Conservation (phyloP, 2,329 filamentous ascomycete species). For the Cladosporium sp. region DNA sequence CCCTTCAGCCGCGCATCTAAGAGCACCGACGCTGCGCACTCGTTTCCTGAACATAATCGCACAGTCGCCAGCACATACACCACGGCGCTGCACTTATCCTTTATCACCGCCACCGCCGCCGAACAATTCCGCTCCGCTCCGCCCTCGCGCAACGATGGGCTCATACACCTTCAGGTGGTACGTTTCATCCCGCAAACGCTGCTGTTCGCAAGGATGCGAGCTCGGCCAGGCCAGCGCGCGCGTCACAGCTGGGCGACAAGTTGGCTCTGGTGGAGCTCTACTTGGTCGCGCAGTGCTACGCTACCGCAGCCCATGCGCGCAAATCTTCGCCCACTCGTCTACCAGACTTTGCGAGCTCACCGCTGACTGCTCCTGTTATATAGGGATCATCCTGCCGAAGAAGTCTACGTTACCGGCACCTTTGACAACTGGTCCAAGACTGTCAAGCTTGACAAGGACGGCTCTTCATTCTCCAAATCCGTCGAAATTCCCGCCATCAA, state of each 20-base stretch:
- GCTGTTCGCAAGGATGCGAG: not conserved
- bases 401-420: conserved; percentile 92
- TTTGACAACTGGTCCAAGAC: conserved; percentile 94
- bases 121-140: not conserved
- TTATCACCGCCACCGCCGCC: not conserved
- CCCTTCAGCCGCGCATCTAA: conserved; percentile 3
- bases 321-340: not conserved
- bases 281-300: conserved; percentile 8
- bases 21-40: conserved; percentile 5
- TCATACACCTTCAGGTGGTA: conserved; percentile 68
- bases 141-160: conserved; percentile 47
- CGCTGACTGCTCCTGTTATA: not conserved
- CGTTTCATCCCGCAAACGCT: conserved; percentile 30
- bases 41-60: not conserved
- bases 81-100: not conserved
- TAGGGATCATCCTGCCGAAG: conserved; percentile 77
- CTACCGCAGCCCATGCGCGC: not conserved
- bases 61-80: not conserved
- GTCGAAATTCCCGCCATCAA: conserved; percentile 64
- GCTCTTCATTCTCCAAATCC: conserved; percentile 70
- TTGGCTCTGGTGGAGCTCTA: conserved; percentile 3
- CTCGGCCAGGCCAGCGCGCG: conserved; percentile 1
- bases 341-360: not conserved
- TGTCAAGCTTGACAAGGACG: conserved; percentile 74
- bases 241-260: conserved; percentile 2